Conservation (phyloP, 2,329 filamentous ascomycete genomes). For the Neofusicoccum laricinum region DNA sequence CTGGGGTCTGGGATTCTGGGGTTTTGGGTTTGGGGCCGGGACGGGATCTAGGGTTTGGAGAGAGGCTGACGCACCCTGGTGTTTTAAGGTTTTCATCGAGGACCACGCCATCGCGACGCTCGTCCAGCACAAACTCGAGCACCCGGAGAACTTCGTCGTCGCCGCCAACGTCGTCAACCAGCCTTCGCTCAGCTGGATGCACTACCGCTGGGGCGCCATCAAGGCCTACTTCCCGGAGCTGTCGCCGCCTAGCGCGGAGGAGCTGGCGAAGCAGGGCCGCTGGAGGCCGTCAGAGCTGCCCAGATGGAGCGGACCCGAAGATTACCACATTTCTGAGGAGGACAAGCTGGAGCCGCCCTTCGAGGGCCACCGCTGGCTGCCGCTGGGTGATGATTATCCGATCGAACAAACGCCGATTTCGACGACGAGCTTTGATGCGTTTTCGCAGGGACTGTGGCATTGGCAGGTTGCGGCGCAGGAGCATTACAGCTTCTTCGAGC, state of each 20-base stretch:
- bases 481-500: slow-evolving; percentile 39
- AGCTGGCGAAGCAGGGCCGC: slow-evolving; percentile 23
- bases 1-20: not conserved
- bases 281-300: slow-evolving; percentile 45
- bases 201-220: slow-evolving; percentile 53
- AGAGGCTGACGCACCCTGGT: not conserved
- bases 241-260: slow-evolving; percentile 20
- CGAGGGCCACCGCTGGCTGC: slow-evolving; percentile 52
- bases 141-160: slow-evolving; percentile 51
- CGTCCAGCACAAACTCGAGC: slow-evolving; percentile 50
- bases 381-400: slow-evolving; percentile 40
- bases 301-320: slow-evolving; percentile 26
- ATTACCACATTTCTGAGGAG: slow-evolving; percentile 22
- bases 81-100: slow-evolving; percentile 36
- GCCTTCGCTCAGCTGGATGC: slow-evolving; percentile 53
- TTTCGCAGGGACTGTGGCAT: slow-evolving; percentile 44
- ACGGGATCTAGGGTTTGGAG: not conserved
- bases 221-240: slow-evolving; percentile 54
- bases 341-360: slow-evolving; percentile 32
- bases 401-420: slow-evolving; percentile 48
- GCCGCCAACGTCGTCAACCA: slow-evolving; percentile 59
- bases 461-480: slow-evolving; percentile 52
- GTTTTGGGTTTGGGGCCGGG: not conserved
- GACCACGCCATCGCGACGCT: slow-evolving; percentile 52
- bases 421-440: slow-evolving; percentile 46